Conservation (phyloP, 352 stramenopile species). For the Phytophthora meadii region DNA sequence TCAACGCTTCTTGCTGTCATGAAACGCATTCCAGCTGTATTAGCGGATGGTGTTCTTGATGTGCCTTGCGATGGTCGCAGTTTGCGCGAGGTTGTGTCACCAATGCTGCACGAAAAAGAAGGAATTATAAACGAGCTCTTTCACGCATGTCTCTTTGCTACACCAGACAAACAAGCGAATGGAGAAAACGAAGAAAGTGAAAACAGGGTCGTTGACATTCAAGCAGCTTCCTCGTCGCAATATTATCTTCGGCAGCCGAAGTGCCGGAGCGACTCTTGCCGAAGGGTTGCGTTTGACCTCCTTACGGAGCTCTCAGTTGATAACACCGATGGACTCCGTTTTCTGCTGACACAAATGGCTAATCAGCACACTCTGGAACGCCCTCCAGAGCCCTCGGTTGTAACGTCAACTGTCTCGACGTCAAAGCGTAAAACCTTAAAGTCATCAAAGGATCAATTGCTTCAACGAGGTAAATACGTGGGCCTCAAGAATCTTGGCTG, state of each 20-base stretch:
- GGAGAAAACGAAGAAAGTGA: constrained; percentile 25
- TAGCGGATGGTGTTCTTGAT: constrained; percentile 53
- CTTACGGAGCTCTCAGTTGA: constrained; percentile 71
- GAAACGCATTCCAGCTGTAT: constrained; percentile 59
- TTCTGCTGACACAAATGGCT: constrained; percentile 75
- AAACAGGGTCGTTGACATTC: constrained; percentile 11
- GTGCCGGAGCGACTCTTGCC: constrained; percentile 78
- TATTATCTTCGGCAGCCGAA: constrained; percentile 85
- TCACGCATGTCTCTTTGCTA: constrained; percentile 73
- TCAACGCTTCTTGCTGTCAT: constrained; percentile 67
- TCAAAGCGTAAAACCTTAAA: constrained; percentile 68
- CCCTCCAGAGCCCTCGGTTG: constrained; percentile 38
- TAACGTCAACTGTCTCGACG: constrained; percentile 28
- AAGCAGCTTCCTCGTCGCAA: constrained; percentile 52
- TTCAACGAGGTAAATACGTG: constrained; percentile 85
- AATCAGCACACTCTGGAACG: constrained; percentile 78
- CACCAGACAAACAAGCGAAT: constrained; percentile 39
- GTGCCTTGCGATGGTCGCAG: constrained; percentile 50
- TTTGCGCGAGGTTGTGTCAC: constrained; percentile 56
- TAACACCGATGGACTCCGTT: constrained; percentile 65
- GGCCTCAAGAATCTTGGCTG: constrained; percentile 95
- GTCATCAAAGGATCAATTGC: constrained; percentile 44
- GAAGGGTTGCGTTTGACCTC: constrained; percentile 83
- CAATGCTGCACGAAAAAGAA: constrained; percentile 60
- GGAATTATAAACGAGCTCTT: constrained; percentile 78